Base-by-base conservation (phyloP, 768 basidiomycete genomes). In the Serpula lacrymans region DNA sequence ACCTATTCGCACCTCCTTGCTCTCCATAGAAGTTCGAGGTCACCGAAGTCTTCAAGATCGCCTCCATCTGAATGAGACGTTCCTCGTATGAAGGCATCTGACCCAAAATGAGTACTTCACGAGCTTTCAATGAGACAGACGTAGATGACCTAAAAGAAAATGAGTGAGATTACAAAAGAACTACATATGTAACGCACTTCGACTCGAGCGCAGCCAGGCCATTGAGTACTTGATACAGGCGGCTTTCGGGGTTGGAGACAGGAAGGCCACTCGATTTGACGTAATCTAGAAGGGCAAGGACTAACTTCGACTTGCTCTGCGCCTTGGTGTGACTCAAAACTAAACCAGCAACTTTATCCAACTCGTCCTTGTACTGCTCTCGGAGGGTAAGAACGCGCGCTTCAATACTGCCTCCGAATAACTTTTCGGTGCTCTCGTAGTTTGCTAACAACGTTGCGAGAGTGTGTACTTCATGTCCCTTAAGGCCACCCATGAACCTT, bases 1-100 rank as follows among this genome's bases (percentile, higher is more conserved):
- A 81, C 85, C 80, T 79, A 43, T 80, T 70, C 14, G 72, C 70
- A 26, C 69, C 57, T 3, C 77, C 84, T 31, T 78, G 75, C 64
- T 96, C 93, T 46, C 95, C 96, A 54, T 99, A 98, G 54, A 82
- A 85, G 50, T 82, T 87, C 42, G 82, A 84, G 13, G 82, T 81
- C 37, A 96, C 88, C 0, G 96, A 88, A 20, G 84, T 77, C 64
- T 87, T 91, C 34, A 99, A 75, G 39, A 99, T 85, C 20, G 82
- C 73, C 68, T 96, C 94, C 88, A 99, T 95, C 63, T 99, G 96
- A 20, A 80, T 70, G 29, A 84, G 71, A 43, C 96, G 86, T 62
- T 98, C 96, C 55, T 97, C 93, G 58, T 90, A 95, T 11, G 93
- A 95, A 5, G 96, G 96, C 79, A 99, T 87, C 60, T 95, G 91